A percentile compares a stretch with the other conserved stretches of the same genome.
Evolutionary conservation across 2,329 filamentous ascomycete genomes (phyloP).

Genomic region (Talaromyces pinophilus): DNA sequence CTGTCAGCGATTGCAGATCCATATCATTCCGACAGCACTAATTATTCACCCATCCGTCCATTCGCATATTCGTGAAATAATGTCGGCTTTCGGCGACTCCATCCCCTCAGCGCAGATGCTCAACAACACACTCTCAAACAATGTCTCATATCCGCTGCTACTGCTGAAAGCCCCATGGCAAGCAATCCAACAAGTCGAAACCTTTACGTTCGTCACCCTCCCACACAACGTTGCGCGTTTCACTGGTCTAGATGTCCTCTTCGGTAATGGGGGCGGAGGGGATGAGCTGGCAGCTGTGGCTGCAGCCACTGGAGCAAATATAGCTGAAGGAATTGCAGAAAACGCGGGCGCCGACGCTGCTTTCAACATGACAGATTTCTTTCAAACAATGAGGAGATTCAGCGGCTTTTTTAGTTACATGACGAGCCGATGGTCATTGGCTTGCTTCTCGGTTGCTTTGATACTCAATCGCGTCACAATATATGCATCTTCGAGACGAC

Average conservation of each 20-base stretch:
- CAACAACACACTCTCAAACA: slow-evolving; percentile 18
- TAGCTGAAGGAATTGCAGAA: slow-evolving; percentile 37
- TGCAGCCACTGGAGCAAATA: slow-evolving; percentile 40
- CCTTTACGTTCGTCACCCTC: slow-evolving; percentile 38
- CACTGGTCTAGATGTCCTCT: slow-evolving; percentile 33
- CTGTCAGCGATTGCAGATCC: not conserved
- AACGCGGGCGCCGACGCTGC: slow-evolving; percentile 37
- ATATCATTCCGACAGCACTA: not conserved
- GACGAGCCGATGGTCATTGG: slow-evolving; percentile 88
- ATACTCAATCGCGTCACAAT: slow-evolving; percentile 89
- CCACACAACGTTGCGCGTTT: slow-evolving; percentile 37
- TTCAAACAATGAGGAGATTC: slow-evolving; percentile 64
- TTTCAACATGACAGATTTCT: slow-evolving; percentile 46
- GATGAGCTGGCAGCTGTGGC: slow-evolving; percentile 45
- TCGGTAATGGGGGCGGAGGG: slow-evolving; percentile 29
- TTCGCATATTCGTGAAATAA: slow-evolving; percentile 1
- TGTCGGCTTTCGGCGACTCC: slow-evolving; percentile 16
- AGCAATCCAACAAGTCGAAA: slow-evolving; percentile 39
- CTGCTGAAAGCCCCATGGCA: slow-evolving; percentile 41
- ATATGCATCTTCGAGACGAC: slow-evolving; percentile 83
- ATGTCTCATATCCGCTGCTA: slow-evolving; percentile 16
- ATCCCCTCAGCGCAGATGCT: slow-evolving; percentile 10
- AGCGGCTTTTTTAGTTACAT: slow-evolving; percentile 88
- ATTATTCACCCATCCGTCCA: not conserved
- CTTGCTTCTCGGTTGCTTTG: slow-evolving; percentile 82